A percentile compares a stretch with the other conserved stretches of the same genome.
These are phyloP conservation scores for Clavispora phyllophila DNA, from an alignment of 805 yeast genomes.

Conservation along the genomic window DNA sequence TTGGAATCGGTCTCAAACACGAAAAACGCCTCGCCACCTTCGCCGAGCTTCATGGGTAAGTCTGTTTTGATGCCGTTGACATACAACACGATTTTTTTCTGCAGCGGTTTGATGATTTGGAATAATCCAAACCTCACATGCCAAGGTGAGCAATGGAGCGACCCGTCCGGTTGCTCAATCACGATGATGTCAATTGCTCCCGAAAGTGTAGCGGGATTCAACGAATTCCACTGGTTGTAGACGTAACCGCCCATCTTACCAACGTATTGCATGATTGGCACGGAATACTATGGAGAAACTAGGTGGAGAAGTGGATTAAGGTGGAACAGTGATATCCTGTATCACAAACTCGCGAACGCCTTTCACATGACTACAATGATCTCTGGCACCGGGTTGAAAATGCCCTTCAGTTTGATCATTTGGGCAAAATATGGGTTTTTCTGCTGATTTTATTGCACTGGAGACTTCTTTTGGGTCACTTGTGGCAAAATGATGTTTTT, in stretches of 20 bases:
- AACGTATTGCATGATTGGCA: constrained; percentile 77
- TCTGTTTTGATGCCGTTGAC: constrained; percentile 80
- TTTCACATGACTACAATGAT: not conserved
- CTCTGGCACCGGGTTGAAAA: too few relatives aligned
- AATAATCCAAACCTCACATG: constrained; percentile 95
- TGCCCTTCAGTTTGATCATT: not conserved
- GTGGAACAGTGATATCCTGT: not conserved
- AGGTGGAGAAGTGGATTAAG: not conserved
- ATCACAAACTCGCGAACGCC: not conserved
- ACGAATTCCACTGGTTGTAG: constrained; percentile 94
- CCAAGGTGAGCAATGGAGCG: constrained; percentile 87
- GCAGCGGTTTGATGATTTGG: constrained; percentile 87
- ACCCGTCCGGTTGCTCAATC: constrained; percentile 80
- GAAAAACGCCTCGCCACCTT: constrained; percentile 96
- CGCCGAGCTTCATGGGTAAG: constrained; percentile 93
- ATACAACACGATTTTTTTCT: constrained; percentile 84
- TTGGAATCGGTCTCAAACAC: constrained; percentile 75
- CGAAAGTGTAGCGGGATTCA: constrained; percentile 91
- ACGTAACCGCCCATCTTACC: constrained; percentile 94
- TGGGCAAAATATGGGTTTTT: not conserved
- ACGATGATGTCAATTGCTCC: constrained; percentile 98
- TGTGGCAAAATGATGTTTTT: too few relatives aligned
- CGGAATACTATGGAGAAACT: not conserved
- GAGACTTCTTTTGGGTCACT: too few relatives aligned
- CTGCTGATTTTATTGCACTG: too few relatives aligned